Evolutionary conservation across 1,284 basidiomycete species (phyloP).

Genomic region (Leccinum pseudoinsigne): DNA sequence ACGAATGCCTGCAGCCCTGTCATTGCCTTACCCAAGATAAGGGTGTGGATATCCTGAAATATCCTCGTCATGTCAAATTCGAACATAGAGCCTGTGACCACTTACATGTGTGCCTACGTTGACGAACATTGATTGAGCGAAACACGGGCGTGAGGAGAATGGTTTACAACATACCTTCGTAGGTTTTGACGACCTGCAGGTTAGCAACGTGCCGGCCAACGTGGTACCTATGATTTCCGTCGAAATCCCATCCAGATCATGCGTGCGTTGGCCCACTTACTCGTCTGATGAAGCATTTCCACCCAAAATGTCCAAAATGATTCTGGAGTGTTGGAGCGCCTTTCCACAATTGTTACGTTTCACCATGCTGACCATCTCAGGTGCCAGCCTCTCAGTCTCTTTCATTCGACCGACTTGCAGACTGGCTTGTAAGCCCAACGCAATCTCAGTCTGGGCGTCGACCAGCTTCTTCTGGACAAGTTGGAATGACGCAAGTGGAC

Average conservation of each 20-base stretch:
- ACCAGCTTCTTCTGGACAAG: conserved; percentile 96
- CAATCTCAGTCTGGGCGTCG: conserved; percentile 86
- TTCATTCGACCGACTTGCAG: conserved; percentile 89
- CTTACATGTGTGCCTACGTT: conserved; percentile 33
- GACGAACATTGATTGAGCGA: conserved; percentile 11
- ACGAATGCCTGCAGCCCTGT: conserved; percentile 86
- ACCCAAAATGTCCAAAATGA: conserved; percentile 86
- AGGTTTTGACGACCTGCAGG: conserved; percentile 90
- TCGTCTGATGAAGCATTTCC: conserved; percentile 92
- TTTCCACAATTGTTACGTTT: conserved; percentile 98
- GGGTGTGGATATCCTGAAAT: conserved; percentile 75
- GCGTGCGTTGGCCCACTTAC: background rate
- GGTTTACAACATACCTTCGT: conserved; percentile 63
- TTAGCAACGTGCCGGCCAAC: conserved; percentile 91
- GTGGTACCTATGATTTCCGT: conserved; percentile 61
- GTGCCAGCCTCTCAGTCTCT: conserved; percentile 75
- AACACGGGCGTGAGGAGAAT: background rate
- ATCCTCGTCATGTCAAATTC: conserved; percentile 1
- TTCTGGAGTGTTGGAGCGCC: conserved; percentile 79
- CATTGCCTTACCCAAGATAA: conserved; percentile 91
- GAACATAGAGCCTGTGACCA: conserved; percentile 2
- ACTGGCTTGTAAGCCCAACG: conserved; percentile 80
- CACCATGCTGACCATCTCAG: conserved; percentile 94
- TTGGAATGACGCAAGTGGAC: conserved; percentile 93
- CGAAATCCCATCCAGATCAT: background rate